Evolutionary conservation across 2,329 filamentous ascomycete genomes (phyloP).

Genomic region (Xylariaceae sp.): DNA sequence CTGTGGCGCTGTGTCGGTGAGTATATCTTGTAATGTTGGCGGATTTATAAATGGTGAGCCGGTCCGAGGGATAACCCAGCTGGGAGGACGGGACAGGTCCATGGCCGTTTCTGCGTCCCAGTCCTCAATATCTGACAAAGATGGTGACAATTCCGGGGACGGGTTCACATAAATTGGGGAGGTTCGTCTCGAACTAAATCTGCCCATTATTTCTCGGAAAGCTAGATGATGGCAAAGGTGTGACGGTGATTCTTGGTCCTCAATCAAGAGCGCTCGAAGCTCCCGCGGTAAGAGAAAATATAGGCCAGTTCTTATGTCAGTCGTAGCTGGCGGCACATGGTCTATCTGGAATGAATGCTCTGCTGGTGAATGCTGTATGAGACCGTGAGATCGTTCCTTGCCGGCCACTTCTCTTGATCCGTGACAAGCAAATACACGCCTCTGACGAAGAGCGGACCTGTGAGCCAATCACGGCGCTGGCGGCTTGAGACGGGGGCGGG

Average conservation of each 20-base stretch:
- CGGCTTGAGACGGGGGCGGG: slow-evolving; percentile 3
- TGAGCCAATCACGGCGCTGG: slow-evolving; percentile 9
- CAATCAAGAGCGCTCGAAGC: not conserved
- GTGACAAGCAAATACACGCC: slow-evolving; percentile 1
- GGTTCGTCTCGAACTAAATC: slow-evolving; percentile 43
- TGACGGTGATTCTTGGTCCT: not conserved
- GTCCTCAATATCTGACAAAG: slow-evolving; percentile 45
- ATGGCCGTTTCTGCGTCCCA: slow-evolving; percentile 43
- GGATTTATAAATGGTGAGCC: slow-evolving; percentile 41
- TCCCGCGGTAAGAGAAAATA: no score
- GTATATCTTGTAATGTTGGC: slow-evolving; percentile 81
- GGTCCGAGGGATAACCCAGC: slow-evolving; percentile 42
- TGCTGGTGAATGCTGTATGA: slow-evolving; percentile 1
- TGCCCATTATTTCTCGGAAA: slow-evolving; percentile 42
- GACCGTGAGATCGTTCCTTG: slow-evolving; percentile 2
- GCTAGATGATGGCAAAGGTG: not conserved
- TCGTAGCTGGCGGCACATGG: not conserved
- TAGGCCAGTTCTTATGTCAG: no score
- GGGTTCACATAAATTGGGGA: slow-evolving; percentile 44
- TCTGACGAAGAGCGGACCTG: not conserved
- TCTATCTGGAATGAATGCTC: not conserved
- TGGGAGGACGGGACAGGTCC: slow-evolving; percentile 48
- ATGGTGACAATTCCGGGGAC: slow-evolving; percentile 42
- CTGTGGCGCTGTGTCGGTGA: slow-evolving; percentile 78
- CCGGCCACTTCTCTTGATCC: not conserved